Percentiles rank a stretch among this genome's conserved stretches.
Evolutionary conservation across 73 alveolate genomes (phyloP).

Genomic region (Effrenium voratum): DNA sequence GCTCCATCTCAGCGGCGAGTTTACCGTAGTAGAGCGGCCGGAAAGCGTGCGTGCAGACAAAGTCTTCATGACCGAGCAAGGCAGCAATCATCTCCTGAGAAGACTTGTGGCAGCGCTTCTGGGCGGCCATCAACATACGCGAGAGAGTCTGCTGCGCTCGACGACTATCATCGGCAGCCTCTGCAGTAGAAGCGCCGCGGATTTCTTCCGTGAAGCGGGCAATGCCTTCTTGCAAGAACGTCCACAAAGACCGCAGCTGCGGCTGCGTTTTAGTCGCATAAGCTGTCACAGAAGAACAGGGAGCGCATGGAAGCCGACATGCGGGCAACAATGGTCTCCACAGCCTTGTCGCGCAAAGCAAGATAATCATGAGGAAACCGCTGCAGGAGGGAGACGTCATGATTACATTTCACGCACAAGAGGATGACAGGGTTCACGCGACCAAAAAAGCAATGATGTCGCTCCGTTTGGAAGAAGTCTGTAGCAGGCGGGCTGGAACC

Average conservation of each 20-base stretch:
- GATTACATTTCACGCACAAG: conserved; percentile 11
- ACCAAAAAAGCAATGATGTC: conserved; percentile 23
- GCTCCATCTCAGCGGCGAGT: not conserved
- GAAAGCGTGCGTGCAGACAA: not conserved
- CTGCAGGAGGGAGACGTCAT: conserved; percentile 4
- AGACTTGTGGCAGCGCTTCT: not conserved
- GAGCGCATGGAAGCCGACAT: not conserved
- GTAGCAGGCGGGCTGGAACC: not conserved
- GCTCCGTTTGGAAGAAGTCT: not conserved
- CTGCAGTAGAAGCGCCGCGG: not conserved
- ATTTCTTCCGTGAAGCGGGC: too few relatives aligned
- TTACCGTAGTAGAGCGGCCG: not conserved
- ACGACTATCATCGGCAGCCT: too few relatives aligned
- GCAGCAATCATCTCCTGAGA: not conserved
- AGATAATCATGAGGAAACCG: not conserved
- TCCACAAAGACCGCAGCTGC: not conserved
- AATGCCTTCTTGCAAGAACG: not conserved
- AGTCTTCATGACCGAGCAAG: not conserved
- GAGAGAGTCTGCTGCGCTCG: not conserved
- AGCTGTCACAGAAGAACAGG: not conserved
- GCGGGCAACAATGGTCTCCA: not conserved
- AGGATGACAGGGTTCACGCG: not conserved
- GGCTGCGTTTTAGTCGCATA: conserved; percentile 31
- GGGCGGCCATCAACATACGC: not conserved
- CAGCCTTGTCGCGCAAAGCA: not conserved